Evolutionary conservation across 148 eudicot species (phyloP).

Genomic region (Rhododendron williamsianum): DNA sequence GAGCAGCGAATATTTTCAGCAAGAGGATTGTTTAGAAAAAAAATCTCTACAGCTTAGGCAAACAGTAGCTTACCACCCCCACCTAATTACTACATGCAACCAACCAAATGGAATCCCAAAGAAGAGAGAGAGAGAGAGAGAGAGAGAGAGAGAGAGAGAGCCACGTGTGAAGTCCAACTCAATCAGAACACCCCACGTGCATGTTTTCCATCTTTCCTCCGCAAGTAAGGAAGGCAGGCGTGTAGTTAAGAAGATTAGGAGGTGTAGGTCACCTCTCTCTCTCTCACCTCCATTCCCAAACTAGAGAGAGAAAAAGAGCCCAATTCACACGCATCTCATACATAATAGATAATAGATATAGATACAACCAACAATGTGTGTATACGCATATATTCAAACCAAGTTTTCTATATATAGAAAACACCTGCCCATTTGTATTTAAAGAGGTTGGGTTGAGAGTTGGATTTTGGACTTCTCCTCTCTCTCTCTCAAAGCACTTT

Average conservation of each 20-base stretch:
- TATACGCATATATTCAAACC: neutral
- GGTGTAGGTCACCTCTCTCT: slow-evolving; percentile 59
- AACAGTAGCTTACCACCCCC: slow-evolving; percentile 23
- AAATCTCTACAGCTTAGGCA: neutral
- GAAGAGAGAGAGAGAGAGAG: neutral
- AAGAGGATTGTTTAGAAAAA: neutral
- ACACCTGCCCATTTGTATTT: neutral
- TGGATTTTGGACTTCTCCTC: neutral
- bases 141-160: neutral
- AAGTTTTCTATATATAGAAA: neutral
- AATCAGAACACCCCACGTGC: slow-evolving; percentile 5
- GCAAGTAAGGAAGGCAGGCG: slow-evolving; percentile 15
- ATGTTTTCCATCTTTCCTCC: neutral
- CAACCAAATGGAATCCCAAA: neutral
- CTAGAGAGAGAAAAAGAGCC: neutral
- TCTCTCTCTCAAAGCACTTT: neutral
- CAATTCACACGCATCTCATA: neutral
- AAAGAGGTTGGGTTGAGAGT: neutral
- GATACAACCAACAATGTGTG: neutral
- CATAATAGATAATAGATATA: neutral
- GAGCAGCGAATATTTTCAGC: slow-evolving; percentile 1
- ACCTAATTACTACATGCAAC: slow-evolving; percentile 12
- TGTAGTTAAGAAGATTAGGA: slow-evolving; percentile 48
- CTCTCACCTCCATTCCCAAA: neutral
- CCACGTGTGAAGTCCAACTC: neutral